Evolutionary conservation across 164 flowering plant genomes (phyloP).

Genomic region (Liriodendron chinense): DNA sequence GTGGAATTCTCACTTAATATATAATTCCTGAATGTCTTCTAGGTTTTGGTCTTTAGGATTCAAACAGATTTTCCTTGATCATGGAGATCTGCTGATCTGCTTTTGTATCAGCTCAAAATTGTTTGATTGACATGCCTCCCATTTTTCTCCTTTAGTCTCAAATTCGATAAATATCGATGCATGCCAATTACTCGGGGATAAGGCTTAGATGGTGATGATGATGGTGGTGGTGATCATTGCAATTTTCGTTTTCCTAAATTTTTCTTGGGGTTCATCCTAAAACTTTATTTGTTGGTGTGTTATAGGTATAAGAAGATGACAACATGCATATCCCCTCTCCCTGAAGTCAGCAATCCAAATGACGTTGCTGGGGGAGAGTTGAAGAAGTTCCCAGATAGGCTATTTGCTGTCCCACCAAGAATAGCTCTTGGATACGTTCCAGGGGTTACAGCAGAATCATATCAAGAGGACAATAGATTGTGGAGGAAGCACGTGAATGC

Average conservation of each 20-base stretch:
- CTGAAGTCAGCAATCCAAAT: slow-evolving; percentile 40
- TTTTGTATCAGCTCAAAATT: not conserved
- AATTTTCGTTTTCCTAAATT: not conserved
- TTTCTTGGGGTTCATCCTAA: not conserved
- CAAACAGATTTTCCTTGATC: not conserved
- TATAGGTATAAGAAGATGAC: slow-evolving; percentile 77
- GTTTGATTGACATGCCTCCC: no score
- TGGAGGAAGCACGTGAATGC: slow-evolving; percentile 71
- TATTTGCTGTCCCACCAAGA: slow-evolving; percentile 73
- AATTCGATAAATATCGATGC: no score
- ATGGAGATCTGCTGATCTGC: not conserved
- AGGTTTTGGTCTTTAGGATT: not conserved
- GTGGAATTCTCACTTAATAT: no score
- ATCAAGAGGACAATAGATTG: slow-evolving; percentile 56
- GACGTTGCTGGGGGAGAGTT: slow-evolving; percentile 78
- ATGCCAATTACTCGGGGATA: no score
- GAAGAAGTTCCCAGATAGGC: slow-evolving; percentile 77
- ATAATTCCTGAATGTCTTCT: not conserved
- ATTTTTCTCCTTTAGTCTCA: no score
- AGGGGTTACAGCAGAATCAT: slow-evolving; percentile 59
- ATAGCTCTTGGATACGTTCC: slow-evolving; percentile 55
- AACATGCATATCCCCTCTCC: slow-evolving; percentile 61
- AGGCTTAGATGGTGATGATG: no score
- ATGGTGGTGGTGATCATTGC: not conserved
- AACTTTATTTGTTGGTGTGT: slow-evolving; percentile 2